These are phyloP conservation scores for Eimeria sp. DNA, from an alignment of 169 alveolate species.

Conservation along the genomic window DNA sequence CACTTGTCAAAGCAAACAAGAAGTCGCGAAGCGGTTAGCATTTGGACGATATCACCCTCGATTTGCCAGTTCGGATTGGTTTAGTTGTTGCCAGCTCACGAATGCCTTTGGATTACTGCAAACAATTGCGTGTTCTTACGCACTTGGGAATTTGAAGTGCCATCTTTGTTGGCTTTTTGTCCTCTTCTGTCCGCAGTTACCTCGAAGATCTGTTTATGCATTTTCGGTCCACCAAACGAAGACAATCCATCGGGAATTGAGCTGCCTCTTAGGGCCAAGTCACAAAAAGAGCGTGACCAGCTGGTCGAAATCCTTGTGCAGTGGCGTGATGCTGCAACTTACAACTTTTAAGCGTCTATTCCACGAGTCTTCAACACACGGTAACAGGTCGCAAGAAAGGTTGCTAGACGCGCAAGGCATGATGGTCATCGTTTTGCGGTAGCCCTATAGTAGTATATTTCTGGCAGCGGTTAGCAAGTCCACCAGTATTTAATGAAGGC, in stretches of 20 bases:
- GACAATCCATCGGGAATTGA: constrained; percentile 95
- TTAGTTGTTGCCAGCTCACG: not conserved
- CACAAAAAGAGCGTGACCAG: constrained; percentile 93
- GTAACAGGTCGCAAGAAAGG: not conserved
- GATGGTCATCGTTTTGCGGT: not conserved
- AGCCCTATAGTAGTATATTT: not conserved
- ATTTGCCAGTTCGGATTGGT: not conserved
- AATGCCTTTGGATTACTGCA: not conserved
- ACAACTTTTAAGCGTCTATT: constrained; percentile 86
- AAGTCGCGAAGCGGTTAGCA: constrained; percentile 89
- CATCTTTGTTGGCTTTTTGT: not conserved
- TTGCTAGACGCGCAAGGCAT: constrained; percentile 32
- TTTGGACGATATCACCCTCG: not conserved
- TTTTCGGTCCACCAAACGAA: constrained; percentile 95
- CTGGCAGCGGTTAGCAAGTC: not conserved
- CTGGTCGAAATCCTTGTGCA: constrained; percentile 92
- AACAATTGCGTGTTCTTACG: not conserved
- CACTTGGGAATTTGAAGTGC: not conserved
- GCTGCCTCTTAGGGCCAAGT: constrained; percentile 92
- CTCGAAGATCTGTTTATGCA: constrained; percentile 89
- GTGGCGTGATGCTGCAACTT: constrained; percentile 97
- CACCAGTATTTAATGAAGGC: not conserved
- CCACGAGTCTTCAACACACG: not conserved
- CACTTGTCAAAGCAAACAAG: constrained; percentile 91
- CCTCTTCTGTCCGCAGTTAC: constrained; percentile 84